These are phyloP conservation scores for Fusarium sp. DNA, from an alignment of 2,329 filamentous ascomycete species.

Conservation along the genomic window DNA sequence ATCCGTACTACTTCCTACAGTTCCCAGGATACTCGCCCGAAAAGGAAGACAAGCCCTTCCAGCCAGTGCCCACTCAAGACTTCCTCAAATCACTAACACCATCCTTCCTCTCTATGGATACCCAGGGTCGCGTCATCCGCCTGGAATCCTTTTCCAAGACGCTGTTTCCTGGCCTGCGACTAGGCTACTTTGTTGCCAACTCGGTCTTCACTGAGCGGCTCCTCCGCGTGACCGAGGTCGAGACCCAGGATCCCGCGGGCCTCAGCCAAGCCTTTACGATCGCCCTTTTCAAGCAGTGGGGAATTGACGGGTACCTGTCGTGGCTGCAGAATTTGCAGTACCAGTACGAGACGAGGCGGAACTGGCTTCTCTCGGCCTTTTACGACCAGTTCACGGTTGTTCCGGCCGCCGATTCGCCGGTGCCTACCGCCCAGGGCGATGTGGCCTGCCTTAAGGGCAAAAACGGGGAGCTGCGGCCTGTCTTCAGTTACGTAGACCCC, in stretches of 20 bases:
- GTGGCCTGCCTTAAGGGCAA: not conserved
- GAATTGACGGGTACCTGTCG: not conserved
- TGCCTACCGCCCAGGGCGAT: not conserved
- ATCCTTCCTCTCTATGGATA: slow-evolving; percentile 42
- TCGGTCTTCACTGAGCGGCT: not conserved
- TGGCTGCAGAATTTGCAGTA: not conserved
- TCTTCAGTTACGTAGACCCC: not conserved
- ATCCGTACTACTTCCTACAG: slow-evolving; percentile 45
- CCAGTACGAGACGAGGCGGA: not conserved
- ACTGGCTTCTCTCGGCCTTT: not conserved
- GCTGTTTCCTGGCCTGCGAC: slow-evolving; percentile 15
- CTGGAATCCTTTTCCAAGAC: slow-evolving; percentile 43
- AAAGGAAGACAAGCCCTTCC: not conserved
- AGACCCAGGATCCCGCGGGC: not conserved
- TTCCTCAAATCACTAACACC: slow-evolving; percentile 37
- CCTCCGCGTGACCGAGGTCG: not conserved
- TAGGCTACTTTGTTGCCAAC: slow-evolving; percentile 7
- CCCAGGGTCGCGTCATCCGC: slow-evolving; percentile 43
- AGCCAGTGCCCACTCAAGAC: not conserved
- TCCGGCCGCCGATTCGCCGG: not conserved
- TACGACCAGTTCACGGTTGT: not conserved
- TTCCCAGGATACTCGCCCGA: slow-evolving; percentile 28
- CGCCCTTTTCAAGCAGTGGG: not conserved
- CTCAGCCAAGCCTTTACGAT: not conserved
- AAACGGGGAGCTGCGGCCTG: not conserved